phyloP scores from a whole-genome alignment of 495 filamentous ascomycete species.

The Xylaria nigripes region DNA sequence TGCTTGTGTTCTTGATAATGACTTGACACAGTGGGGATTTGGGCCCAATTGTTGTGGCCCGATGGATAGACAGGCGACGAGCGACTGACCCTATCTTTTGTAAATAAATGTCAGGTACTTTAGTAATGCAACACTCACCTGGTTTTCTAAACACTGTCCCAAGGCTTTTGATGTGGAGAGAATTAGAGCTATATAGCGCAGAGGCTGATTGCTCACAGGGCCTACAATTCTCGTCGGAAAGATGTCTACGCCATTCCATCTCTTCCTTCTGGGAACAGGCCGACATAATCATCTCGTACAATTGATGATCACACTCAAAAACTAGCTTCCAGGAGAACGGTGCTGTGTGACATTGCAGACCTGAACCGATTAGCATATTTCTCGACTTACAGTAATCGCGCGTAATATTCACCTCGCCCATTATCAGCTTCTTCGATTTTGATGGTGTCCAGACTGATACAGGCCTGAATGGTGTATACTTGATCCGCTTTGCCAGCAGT shows the following conservation, averaged over 20 bases:
- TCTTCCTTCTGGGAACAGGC: slow-evolving; percentile 81
- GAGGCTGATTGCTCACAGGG: slow-evolving; percentile 38
- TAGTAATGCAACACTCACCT: slow-evolving; percentile 25
- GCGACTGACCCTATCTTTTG: slow-evolving; percentile 50
- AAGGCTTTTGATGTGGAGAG: slow-evolving; percentile 63
- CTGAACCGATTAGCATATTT: slow-evolving; percentile 35
- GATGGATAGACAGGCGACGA: slow-evolving; percentile 72
- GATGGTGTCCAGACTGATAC: slow-evolving; percentile 59
- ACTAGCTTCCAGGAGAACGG: slow-evolving; percentile 90
- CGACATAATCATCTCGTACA: slow-evolving; percentile 80
- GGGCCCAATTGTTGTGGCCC: slow-evolving; percentile 58
- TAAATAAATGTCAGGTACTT: slow-evolving; percentile 5
- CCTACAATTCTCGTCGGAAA: slow-evolving; percentile 40
- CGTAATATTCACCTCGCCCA: slow-evolving; percentile 57
- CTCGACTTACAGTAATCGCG: not conserved
- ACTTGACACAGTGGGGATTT: slow-evolving; percentile 59
- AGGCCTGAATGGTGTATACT: slow-evolving; percentile 65
- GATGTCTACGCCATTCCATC: slow-evolving; percentile 58
- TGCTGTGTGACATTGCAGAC: slow-evolving; percentile 76
- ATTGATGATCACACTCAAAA: slow-evolving; percentile 66
- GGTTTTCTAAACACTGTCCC: slow-evolving; percentile 64
- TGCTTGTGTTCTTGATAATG: slow-evolving; percentile 84
- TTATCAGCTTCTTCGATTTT: slow-evolving; percentile 73
- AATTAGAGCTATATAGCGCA: slow-evolving; percentile 49
- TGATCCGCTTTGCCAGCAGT: slow-evolving; percentile 50